phyloP scores from a whole-genome alignment of 31 red algal species.

The Porphyra umbilicalis region DNA sequence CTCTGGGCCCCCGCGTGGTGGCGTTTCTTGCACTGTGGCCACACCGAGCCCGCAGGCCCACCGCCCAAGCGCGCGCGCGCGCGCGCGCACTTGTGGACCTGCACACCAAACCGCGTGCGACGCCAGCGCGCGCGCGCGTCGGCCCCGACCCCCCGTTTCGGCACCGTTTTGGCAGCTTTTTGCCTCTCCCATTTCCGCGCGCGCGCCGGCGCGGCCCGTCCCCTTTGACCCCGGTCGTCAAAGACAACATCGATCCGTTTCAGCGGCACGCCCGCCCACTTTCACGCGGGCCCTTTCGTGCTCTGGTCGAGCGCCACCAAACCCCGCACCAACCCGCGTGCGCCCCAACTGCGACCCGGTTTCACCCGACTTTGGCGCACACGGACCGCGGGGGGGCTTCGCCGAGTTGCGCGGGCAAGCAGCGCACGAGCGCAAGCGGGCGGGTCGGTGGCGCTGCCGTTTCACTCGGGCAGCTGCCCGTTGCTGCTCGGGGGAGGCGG shows the following conservation, averaged over 20 bases:
- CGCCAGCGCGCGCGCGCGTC: no score
- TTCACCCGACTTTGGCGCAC: neutral
- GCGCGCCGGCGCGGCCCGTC: no score
- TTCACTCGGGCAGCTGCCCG: neutral
- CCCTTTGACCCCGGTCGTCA: no score
- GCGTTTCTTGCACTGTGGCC: no score
- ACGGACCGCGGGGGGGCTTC: neutral
- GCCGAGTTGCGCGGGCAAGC: neutral
- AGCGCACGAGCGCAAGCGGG: neutral
- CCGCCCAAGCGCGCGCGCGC: no score
- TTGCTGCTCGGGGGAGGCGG: neutral
- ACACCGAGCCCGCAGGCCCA: no score
- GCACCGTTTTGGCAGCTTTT: no score
- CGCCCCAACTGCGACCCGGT: neutral
- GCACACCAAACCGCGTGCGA: no score
- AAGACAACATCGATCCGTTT: neutral
- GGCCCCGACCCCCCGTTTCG: no score
- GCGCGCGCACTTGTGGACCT: no score
- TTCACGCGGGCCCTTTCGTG: neutral
- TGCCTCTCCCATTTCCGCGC: no score
- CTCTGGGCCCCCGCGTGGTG: no score
- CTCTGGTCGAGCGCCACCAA: conserved; percentile 1
- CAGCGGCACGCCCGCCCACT: neutral
- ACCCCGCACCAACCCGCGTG: neutral
- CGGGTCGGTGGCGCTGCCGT: neutral